These are phyloP conservation scores for Aspergillus baeticus DNA, from an alignment of 495 filamentous ascomycete species.

Conservation along the genomic window DNA sequence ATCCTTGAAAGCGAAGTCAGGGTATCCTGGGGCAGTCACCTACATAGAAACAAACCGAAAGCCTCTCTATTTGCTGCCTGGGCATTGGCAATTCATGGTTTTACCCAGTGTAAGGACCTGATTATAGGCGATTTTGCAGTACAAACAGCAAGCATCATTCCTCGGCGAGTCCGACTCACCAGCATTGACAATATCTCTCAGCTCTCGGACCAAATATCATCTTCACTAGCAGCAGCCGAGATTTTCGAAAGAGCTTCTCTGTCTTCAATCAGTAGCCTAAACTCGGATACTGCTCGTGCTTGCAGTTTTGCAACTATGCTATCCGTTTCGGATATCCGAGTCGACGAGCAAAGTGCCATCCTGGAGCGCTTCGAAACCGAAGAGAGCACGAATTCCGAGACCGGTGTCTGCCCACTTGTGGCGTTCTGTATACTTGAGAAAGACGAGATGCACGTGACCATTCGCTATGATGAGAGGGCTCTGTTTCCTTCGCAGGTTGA, in stretches of 20 bases:
- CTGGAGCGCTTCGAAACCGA: slow-evolving; percentile 1
- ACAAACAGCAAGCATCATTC: slow-evolving; percentile 39
- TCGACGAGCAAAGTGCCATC: not conserved
- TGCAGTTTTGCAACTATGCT: slow-evolving; percentile 56
- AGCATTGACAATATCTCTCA: slow-evolving; percentile 10
- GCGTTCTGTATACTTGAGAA: slow-evolving; percentile 50
- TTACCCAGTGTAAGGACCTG: slow-evolving; percentile 43
- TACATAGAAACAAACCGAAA: not conserved
- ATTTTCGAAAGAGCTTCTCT: slow-evolving; percentile 59
- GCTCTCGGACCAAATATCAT: slow-evolving; percentile 39
- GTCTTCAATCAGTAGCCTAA: slow-evolving; percentile 55
- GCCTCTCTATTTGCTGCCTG: slow-evolving; percentile 54
- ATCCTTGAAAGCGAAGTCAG: not conserved
- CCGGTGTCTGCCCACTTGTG: slow-evolving; percentile 57
- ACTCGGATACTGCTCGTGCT: slow-evolving; percentile 52
- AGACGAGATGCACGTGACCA: slow-evolving; percentile 45
- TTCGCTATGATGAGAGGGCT: slow-evolving; percentile 50
- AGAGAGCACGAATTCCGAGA: slow-evolving; percentile 31
- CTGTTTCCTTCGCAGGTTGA: slow-evolving; percentile 27
- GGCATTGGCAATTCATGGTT: slow-evolving; percentile 46
- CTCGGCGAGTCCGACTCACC: slow-evolving; percentile 42
- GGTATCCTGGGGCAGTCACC: slow-evolving; percentile 3
- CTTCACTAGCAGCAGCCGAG: slow-evolving; percentile 43
- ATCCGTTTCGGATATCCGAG: slow-evolving; percentile 28
- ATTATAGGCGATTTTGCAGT: slow-evolving; percentile 49